phyloP scores from a whole-genome alignment of 371 early-diverging fungal genomes.

The Apophysomyces variabilis region DNA sequence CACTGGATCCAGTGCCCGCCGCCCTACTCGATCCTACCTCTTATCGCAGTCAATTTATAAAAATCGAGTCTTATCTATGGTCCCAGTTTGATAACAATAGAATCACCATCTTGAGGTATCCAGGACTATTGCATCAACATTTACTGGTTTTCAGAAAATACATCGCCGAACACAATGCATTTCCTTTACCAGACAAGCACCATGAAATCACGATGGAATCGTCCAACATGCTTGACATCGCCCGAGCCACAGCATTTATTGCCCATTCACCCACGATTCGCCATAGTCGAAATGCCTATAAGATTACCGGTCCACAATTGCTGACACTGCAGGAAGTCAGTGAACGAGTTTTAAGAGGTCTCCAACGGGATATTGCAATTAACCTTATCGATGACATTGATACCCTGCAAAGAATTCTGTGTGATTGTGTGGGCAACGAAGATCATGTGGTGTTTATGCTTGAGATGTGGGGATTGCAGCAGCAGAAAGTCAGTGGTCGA shows the following conservation, averaged over 20 bases:
- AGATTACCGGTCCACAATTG: slow-evolving; percentile 48
- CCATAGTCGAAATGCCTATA: slow-evolving; percentile 44
- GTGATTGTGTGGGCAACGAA: slow-evolving; percentile 46
- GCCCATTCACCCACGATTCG: slow-evolving; percentile 47
- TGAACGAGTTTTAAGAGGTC: slow-evolving; percentile 40
- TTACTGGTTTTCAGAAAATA: slow-evolving; percentile 51
- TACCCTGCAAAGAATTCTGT: slow-evolving; percentile 35
- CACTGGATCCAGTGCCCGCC: slow-evolving; percentile 34
- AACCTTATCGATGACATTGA: slow-evolving; percentile 38
- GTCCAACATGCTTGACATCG: slow-evolving; percentile 51
- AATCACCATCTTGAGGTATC: slow-evolving; percentile 52
- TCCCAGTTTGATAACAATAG: slow-evolving; percentile 36
- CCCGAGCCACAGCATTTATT: slow-evolving; percentile 48
- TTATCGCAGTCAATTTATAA: slow-evolving; percentile 49
- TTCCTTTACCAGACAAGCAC: slow-evolving; percentile 45
- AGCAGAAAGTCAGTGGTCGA: slow-evolving; percentile 32
- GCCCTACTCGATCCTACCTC: slow-evolving; percentile 22
- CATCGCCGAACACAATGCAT: slow-evolving; percentile 50
- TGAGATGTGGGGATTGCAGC: slow-evolving; percentile 59
- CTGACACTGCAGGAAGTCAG: slow-evolving; percentile 52
- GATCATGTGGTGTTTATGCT: slow-evolving; percentile 51
- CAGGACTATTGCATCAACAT: slow-evolving; percentile 55
- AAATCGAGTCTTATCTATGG: slow-evolving; percentile 47
- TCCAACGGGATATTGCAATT: slow-evolving; percentile 35
- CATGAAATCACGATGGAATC: slow-evolving; percentile 50